A percentile compares a stretch with the other conserved stretches of the same genome.
Evolutionary conservation across 2,329 filamentous ascomycete species (phyloP).

Genomic region (Ascochyta lentis): DNA sequence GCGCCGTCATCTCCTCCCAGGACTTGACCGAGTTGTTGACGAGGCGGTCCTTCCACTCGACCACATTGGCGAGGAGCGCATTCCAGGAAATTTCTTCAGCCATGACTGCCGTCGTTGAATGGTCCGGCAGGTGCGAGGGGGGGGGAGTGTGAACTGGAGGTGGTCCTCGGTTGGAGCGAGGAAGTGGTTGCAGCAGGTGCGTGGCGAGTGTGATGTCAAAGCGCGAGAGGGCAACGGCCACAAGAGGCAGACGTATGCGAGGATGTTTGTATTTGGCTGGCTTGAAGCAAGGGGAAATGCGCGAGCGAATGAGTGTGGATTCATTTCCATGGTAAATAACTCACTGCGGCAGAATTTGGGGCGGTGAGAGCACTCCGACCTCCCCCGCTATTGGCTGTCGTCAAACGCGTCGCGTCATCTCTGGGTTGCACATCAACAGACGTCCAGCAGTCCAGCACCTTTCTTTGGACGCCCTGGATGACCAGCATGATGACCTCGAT

Average conservation of each 20-base stretch:
- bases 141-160: not conserved
- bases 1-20: conserved; percentile 52
- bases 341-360: conserved; percentile 1
- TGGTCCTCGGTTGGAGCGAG: not conserved
- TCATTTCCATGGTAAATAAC: conserved; percentile 6
- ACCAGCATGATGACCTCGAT: conserved; percentile 32
- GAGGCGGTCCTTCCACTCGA: conserved; percentile 47
- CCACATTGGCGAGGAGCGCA: conserved; percentile 30
- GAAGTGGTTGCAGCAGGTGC: not conserved
- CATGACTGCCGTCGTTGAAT: conserved; percentile 16
- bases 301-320: not conserved
- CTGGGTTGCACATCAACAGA: not conserved
- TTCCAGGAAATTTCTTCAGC: conserved; percentile 23
- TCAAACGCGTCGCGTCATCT: conserved; percentile 30
- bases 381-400: conserved; percentile 24
- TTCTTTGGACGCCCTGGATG: not conserved
- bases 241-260: conserved; percentile 2
- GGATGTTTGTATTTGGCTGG: conserved; percentile 5
- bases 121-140: not conserved
- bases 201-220: conserved; percentile 4
- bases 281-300: not conserved
- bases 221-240: not conserved
- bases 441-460: not conserved
- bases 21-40: conserved; percentile 52
- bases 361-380: conserved; percentile 5